phyloP scores from a whole-genome alignment of 257 asterid genomes.

The Solanum stenotomum region DNA sequence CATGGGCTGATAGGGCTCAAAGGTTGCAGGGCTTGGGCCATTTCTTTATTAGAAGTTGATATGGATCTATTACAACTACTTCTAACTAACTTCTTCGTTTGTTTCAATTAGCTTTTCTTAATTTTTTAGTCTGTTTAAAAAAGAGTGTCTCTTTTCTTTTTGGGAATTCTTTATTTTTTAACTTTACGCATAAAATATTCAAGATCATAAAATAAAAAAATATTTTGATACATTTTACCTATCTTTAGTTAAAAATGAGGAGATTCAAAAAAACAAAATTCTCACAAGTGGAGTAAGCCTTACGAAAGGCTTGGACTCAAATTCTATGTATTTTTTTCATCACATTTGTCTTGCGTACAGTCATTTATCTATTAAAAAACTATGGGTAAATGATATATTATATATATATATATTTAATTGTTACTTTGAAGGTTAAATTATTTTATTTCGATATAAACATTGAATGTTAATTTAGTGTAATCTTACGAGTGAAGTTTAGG shows the following conservation, averaged over 20 bases:
- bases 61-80: neutral
- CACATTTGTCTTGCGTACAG: neutral
- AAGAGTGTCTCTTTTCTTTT: no score
- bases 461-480: neutral
- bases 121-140: no score
- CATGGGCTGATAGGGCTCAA: neutral
- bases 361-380: neutral
- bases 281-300: neutral
- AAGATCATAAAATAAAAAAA: neutral
- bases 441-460: neutral
- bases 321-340: neutral
- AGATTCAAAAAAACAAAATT: no score
- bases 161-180: no score
- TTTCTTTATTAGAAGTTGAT: neutral
- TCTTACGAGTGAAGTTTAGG: neutral
- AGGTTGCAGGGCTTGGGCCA: neutral
- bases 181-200: neutral
- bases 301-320: neutral
- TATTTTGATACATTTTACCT: neutral
- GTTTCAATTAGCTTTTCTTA: neutral
- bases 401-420: neutral
- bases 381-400: neutral
- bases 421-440: neutral
- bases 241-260: neutral
- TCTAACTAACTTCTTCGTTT: no score